These are phyloP conservation scores for Candida gigantensis DNA, from an alignment of 1,139 yeast genomes.

Conservation along the genomic window DNA sequence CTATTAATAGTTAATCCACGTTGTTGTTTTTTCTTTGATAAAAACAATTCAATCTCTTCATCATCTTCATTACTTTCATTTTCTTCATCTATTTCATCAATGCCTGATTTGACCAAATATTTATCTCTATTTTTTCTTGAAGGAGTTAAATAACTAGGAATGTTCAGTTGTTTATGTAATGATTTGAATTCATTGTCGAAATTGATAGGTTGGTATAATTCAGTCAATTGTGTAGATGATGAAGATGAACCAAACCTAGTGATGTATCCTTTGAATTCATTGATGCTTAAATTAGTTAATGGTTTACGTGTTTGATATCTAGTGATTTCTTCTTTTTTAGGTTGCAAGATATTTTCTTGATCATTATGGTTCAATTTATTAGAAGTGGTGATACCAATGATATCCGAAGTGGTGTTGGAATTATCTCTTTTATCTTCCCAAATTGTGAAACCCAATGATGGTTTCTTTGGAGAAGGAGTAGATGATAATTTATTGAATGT, in stretches of 20 bases:
- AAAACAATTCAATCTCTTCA: slow-evolving; percentile 31
- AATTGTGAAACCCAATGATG: slow-evolving; percentile 34
- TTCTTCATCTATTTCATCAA: slow-evolving; percentile 17
- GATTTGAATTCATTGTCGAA: slow-evolving; percentile 36
- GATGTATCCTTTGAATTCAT: slow-evolving; percentile 38
- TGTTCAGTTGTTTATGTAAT: slow-evolving; percentile 32
- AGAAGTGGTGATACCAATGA: slow-evolving; percentile 14
- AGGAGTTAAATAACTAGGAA: slow-evolving; percentile 40
- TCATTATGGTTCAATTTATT: slow-evolving; percentile 35
- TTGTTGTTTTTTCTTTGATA: slow-evolving; percentile 20
- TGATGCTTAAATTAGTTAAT: slow-evolving; percentile 32
- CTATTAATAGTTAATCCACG: not conserved
- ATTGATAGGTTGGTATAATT: slow-evolving; percentile 35
- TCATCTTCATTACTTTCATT: slow-evolving; percentile 16
- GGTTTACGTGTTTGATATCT: slow-evolving; percentile 26
- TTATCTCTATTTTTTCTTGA: slow-evolving; percentile 25
- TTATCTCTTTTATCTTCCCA: slow-evolving; percentile 33
- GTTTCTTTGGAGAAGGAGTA: slow-evolving; percentile 19
- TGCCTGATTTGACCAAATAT: slow-evolving; percentile 27
- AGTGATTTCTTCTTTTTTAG: slow-evolving; percentile 25
- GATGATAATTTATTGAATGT: slow-evolving; percentile 5
- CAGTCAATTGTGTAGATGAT: slow-evolving; percentile 24
- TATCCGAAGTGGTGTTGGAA: slow-evolving; percentile 10
- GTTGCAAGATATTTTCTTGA: slow-evolving; percentile 50
- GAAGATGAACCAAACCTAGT: slow-evolving; percentile 13